Evolutionary conservation across 768 basidiomycete genomes (phyloP), one percentile per base, ranked within the genome.

Genomic region (Leccinum incarnatum): DNA sequence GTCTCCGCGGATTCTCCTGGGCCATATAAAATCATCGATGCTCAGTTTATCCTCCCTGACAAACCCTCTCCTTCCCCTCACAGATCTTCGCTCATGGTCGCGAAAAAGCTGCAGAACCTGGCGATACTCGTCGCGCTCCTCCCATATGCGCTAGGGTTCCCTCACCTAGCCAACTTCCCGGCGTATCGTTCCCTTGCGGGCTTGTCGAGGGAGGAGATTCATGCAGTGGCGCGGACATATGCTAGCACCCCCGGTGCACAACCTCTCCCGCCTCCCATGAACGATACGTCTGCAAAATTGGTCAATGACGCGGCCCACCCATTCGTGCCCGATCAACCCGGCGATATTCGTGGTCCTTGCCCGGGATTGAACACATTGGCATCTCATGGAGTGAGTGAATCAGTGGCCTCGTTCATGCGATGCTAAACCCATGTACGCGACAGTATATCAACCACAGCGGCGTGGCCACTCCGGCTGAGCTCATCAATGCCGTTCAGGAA

Each of bases 341-440:
- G 65, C n/a, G 68, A 70, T 19, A 65, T 70, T 19, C 67, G 67
- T 48, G 67, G 65, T 1, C 68, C 67, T 10, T 70, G 61, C 21
- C 65, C 67, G 1, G 67, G 68, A 55, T 40, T 69, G 52, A 69
- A 69, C 27, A 68, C 68, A 6, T 51, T 69, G 9, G 66, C 68
- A 29, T 62, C 65, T 68, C 67, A 69, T 9, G 68, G 67, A 17
- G 67, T 70, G 17, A 61, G 68, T 54, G 9, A 6, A 52, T 34
- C 19, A 6, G 11, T 27, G 5, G 29, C 32, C 5, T 58, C 32
- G 8, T 21, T 12, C 42, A 48, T 5, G 8, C n/a, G 1, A 32
- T 32, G 30, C 42, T 50, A 30, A 47, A 2, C 9, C 5, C 12
- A 46, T 51, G 21, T 27, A 50, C 25, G 5, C 42, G 27, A 29